Conservation (phyloP, 768 basidiomycete species). For the Pleurotus sapidus region DNA sequence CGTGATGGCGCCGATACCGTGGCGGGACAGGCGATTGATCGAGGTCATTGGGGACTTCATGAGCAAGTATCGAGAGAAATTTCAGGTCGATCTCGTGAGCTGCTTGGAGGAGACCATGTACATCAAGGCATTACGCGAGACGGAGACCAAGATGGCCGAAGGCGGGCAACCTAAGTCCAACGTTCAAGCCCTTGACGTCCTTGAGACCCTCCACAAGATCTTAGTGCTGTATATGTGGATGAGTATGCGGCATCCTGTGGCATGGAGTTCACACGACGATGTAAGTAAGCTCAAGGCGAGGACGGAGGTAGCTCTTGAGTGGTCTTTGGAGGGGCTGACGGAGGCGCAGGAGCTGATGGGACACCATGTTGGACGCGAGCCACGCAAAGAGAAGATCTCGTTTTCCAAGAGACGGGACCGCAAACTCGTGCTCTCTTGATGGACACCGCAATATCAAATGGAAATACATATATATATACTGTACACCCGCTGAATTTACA, state of each 20-base stretch:
- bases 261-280: slow-evolving; percentile 55
- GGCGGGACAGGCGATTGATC: slow-evolving; percentile 37
- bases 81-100: slow-evolving; percentile 39
- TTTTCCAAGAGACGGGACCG: too few relatives aligned
- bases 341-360: neutral
- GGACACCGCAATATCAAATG: too few relatives aligned
- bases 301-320: slow-evolving; percentile 67
- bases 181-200: slow-evolving; percentile 19
- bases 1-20: slow-evolving; percentile 52
- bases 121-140: slow-evolving; percentile 35
- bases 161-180: slow-evolving; percentile 4
- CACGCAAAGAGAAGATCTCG: neutral
- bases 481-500: too few relatives aligned
- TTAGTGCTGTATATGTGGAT: slow-evolving; percentile 86
- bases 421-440: too few relatives aligned
- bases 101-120: slow-evolving; percentile 34
- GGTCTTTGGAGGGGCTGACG: slow-evolving; percentile 47
- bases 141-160: slow-evolving; percentile 24
- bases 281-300: slow-evolving; percentile 55
- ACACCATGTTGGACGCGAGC: neutral
- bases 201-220: slow-evolving; percentile 79
- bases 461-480: too few relatives aligned
- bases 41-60: slow-evolving; percentile 37
- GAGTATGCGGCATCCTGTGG: slow-evolving; percentile 61
- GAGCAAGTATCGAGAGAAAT: slow-evolving; percentile 32